Evolutionary conservation across 1,284 basidiomycete species (phyloP).

Genomic region (Omphalotus olearius): DNA sequence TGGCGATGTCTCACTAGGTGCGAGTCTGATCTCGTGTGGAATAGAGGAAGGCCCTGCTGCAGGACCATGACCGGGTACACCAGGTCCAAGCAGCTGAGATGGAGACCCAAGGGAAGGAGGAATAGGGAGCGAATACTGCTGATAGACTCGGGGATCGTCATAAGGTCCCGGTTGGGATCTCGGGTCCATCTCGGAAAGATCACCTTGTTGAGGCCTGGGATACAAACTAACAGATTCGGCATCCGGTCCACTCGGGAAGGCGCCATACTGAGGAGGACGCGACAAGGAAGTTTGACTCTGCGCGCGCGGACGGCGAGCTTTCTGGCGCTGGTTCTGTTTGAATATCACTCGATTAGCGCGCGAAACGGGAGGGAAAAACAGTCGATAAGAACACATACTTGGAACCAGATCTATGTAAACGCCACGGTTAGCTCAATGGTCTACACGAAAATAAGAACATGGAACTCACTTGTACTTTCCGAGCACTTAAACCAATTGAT

Average conservation of each 20-base stretch:
- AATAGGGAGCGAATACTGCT: neutral
- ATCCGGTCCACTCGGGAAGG: slow-evolving; percentile 45
- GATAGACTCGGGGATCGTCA: neutral
- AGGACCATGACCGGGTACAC: slow-evolving; percentile 43
- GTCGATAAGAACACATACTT: slow-evolving; percentile 42
- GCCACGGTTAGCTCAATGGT: slow-evolving; percentile 17
- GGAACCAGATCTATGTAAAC: slow-evolving; percentile 72
- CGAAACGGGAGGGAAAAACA: neutral
- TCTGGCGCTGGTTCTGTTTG: slow-evolving; percentile 77
- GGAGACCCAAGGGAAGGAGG: slow-evolving; percentile 24
- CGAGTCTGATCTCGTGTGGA: neutral
- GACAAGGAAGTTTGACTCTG: slow-evolving; percentile 41
- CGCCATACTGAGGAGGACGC: slow-evolving; percentile 56
- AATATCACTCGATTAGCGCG: slow-evolving; percentile 6
- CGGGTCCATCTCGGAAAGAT: neutral
- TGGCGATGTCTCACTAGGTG: slow-evolving; percentile 9
- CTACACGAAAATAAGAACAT: slow-evolving; percentile 5
- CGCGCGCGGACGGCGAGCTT: slow-evolving; percentile 65
- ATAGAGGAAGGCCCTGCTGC: neutral
- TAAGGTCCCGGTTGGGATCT: neutral
- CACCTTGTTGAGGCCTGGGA: slow-evolving; percentile 5
- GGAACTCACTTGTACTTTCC: slow-evolving; percentile 76
- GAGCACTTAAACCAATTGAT: slow-evolving; percentile 77
- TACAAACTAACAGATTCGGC: slow-evolving; percentile 23
- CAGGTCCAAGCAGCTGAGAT: slow-evolving; percentile 52